phyloP scores from a whole-genome alignment of 352 stramenopile genomes.

The Pythium sukuiense region DNA sequence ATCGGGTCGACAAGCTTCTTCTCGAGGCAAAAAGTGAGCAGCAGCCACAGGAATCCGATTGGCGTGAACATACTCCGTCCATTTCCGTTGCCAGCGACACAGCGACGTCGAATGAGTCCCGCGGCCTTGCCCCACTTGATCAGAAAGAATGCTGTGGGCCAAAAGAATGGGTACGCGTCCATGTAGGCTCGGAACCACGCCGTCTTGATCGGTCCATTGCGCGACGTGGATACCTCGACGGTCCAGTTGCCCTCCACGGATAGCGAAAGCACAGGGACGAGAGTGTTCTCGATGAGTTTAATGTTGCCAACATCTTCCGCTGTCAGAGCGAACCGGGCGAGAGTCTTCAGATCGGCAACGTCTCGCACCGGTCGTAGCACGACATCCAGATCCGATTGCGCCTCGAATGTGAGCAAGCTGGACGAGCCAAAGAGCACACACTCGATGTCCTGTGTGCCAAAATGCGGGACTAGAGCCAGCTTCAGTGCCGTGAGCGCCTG shows the following conservation, averaged over 20 bases:
- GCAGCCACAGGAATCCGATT: conserved; percentile 75
- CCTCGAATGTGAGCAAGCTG: conserved; percentile 70
- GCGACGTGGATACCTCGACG: conserved; percentile 58
- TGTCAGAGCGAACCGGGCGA: conserved; percentile 13
- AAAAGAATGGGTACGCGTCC: conserved; percentile 67
- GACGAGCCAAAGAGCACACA: conserved; percentile 69
- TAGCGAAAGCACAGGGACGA: conserved; percentile 66
- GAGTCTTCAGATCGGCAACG: conserved; percentile 6
- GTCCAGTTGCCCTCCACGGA: conserved; percentile 58
- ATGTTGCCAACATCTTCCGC: background rate
- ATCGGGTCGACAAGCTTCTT: conserved; percentile 48
- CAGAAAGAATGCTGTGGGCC: conserved; percentile 72
- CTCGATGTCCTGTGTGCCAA: conserved; percentile 32
- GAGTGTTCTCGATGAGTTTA: conserved; percentile 28
- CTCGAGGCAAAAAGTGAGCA: conserved; percentile 62
- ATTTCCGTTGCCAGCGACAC: conserved; percentile 27
- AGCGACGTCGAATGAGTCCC: conserved; percentile 59
- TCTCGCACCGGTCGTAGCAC: conserved; percentile 30
- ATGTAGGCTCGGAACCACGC: conserved; percentile 71
- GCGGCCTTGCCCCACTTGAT: conserved; percentile 74
- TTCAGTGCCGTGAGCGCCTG: conserved; percentile 48
- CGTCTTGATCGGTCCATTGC: conserved; percentile 71
- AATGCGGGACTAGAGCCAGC: conserved; percentile 36
- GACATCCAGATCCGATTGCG: conserved; percentile 74
- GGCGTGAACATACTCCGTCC: conserved; percentile 61